A percentile compares a stretch with the other conserved stretches of the same genome.
Conservation (phyloP, 2,329 filamentous ascomycete genomes). For the Curvularia hawaiiensis region DNA sequence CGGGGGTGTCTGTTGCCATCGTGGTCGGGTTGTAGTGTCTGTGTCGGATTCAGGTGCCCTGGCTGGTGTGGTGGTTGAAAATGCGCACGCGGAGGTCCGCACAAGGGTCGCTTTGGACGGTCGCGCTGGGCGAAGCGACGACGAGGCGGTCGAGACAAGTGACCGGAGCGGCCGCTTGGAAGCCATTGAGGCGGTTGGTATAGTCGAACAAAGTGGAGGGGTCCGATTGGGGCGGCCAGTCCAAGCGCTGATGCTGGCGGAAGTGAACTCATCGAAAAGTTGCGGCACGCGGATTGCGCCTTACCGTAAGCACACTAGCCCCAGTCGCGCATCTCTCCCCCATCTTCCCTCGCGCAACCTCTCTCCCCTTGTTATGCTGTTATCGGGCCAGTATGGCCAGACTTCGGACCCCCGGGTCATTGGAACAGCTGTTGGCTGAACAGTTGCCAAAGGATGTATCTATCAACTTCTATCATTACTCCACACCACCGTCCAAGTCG, state of each 20-base stretch:
- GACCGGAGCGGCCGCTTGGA: constrained; percentile 52
- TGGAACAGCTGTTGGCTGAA: constrained; percentile 56
- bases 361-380: constrained; percentile 10
- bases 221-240: constrained; percentile 17
- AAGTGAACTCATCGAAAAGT: constrained; percentile 40
- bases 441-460: constrained; percentile 58
- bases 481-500: constrained; percentile 77
- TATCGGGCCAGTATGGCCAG: constrained; percentile 32
- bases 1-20: constrained; percentile 57
- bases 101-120: constrained; percentile 30
- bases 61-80: constrained; percentile 35
- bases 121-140: constrained; percentile 34
- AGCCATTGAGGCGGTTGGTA: constrained; percentile 49
- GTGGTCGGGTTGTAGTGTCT: constrained; percentile 45
- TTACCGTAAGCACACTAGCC: constrained; percentile 22
- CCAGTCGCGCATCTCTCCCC: constrained; percentile 23
- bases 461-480: constrained; percentile 83
- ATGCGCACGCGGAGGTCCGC: constrained; percentile 46
- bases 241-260: constrained; percentile 10
- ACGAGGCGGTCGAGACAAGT: constrained; percentile 33
- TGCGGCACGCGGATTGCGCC: constrained; percentile 28
- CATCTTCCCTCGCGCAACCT: constrained; percentile 18
- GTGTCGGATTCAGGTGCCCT: constrained; percentile 38
- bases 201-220: constrained; percentile 21
- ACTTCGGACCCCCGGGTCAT: constrained; percentile 26